Evolutionary conservation across 306 rosid genomes (phyloP).

Genomic region (Urtica urens): DNA sequence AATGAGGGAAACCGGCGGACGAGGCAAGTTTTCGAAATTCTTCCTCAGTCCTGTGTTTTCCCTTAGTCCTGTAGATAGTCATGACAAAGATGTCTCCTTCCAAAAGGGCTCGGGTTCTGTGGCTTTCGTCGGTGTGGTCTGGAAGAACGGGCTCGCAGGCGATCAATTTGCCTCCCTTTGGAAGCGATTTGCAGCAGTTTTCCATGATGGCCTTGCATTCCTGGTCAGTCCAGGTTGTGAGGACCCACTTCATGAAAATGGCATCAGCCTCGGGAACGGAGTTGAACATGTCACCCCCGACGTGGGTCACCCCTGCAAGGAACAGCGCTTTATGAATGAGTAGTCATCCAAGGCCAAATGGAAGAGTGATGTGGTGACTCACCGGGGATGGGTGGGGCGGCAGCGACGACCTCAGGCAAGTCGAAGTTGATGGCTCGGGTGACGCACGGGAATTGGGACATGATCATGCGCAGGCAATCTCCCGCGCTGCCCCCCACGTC

Average conservation of each 20-base stretch:
- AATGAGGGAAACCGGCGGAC: slow-evolving; percentile 47
- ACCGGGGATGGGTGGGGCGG: slow-evolving; percentile 57
- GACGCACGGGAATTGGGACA: slow-evolving; percentile 38
- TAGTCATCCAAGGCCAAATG: not conserved
- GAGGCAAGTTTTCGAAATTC: slow-evolving; percentile 43
- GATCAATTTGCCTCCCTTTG: slow-evolving; percentile 67
- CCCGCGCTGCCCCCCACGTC: slow-evolving; percentile 95
- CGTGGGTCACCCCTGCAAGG: slow-evolving; percentile 61
- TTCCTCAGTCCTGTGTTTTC: slow-evolving; percentile 67
- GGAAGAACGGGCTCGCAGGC: slow-evolving; percentile 85
- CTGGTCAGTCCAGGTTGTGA: slow-evolving; percentile 79
- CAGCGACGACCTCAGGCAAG: slow-evolving; percentile 70
- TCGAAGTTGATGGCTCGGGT: slow-evolving; percentile 67
- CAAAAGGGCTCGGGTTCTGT: slow-evolving; percentile 57
- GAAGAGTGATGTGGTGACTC: not conserved
- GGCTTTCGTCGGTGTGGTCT: slow-evolving; percentile 58
- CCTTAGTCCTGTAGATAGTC: slow-evolving; percentile 70
- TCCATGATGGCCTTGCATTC: slow-evolving; percentile 62
- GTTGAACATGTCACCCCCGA: slow-evolving; percentile 85
- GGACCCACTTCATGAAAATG: slow-evolving; percentile 88
- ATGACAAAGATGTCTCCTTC: slow-evolving; percentile 76
- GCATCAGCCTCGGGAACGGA: slow-evolving; percentile 56
- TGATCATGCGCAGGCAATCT: slow-evolving; percentile 78
- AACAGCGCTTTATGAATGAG: no score
- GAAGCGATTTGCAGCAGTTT: slow-evolving; percentile 65